Evolutionary conservation across 2,329 filamentous ascomycete genomes (phyloP), one percentile per base, ranked within the genome.

Genomic region (Xylaria sp.): DNA sequence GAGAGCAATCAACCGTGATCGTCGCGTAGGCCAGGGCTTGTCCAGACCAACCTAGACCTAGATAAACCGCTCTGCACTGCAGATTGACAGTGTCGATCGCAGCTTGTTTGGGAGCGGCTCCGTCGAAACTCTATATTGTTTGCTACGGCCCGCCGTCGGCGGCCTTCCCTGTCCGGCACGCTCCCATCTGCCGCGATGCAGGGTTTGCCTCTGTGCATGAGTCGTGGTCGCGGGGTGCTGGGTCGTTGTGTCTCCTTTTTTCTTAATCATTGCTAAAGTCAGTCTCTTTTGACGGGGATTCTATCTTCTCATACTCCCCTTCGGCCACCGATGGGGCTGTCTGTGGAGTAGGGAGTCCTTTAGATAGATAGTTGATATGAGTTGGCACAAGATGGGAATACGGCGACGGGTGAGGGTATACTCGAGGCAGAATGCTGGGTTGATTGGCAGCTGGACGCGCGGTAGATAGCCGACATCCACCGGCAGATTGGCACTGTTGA

Each of bases 51-150:
- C n/a, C n/a, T n/a, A n/a, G n/a, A n/a, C n/a, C n/a, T 38, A 55
- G 52, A 38, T n/a, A 19, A 38, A 25, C 41, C 44, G 44, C 19
- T 49, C 37, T 41, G n/a, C 19, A n/a, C 6, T 23, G 10, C 23
- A 56, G 23, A 56, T 55, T 48, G 35, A 15, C 11, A 7, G 23
- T 57, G 59, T 49, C 41, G 61, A 56, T 60, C 51, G n/a, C 31
- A 31, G 25, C 61, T 56, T n/a, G 27, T 61, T 64, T 52, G n/a
- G 54, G 64, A 48, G n/a, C n/a, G 17, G 43, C 21, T 61, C 58
- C 63, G 27, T 31, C 13, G n/a, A n/a, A 37, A 44, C 38, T 54
- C 38, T 37, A 57, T 60, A 49, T 61, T 43, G 31, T 33, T 58
- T 55, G 35, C 21, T 48, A 53, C 23, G 31, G 23, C 10, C 10